phyloP scores from a whole-genome alignment of 208 protist species.

The Entamoeba histolytica region DNA sequence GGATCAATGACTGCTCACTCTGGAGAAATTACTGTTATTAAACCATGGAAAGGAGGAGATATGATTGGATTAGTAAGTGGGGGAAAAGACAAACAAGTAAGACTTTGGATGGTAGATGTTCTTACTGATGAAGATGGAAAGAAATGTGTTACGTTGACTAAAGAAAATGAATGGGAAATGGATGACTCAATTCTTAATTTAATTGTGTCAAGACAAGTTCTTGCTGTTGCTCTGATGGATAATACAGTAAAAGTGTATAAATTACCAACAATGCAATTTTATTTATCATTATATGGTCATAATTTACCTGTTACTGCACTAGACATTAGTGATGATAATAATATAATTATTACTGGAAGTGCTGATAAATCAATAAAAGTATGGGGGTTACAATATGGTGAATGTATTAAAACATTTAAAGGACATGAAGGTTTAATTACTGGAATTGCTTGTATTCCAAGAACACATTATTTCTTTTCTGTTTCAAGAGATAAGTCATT shows the following conservation, averaged over 20 bases:
- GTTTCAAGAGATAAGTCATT: constrained; percentile 47
- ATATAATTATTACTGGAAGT: constrained; percentile 56
- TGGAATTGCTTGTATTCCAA: constrained; percentile 63
- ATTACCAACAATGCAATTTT: constrained; percentile 78
- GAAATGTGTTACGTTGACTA: constrained; percentile 8
- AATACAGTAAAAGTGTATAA: constrained; percentile 84
- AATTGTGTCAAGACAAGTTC: constrained; percentile 52
- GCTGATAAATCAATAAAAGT: constrained; percentile 95
- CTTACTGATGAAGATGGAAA: neutral
- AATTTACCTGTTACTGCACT: constrained; percentile 74
- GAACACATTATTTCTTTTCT: constrained; percentile 89
- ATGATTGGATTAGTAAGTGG: neutral
- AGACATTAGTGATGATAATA: constrained; percentile 64
- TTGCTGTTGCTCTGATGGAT: constrained; percentile 74
- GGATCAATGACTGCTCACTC: neutral
- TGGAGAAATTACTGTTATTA: neutral
- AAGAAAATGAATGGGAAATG: constrained; percentile 58
- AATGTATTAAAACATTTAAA: constrained; percentile 58
- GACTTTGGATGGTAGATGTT: constrained; percentile 55
- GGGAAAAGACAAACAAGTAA: constrained; percentile 11
- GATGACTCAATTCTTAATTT: constrained; percentile 65
- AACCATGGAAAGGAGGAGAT: neutral
- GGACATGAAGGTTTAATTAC: constrained; percentile 86
- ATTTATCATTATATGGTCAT: constrained; percentile 87
- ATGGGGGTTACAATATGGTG: constrained; percentile 78